Evolutionary conservation across 768 basidiomycete genomes (phyloP).

Genomic region (Leccinum disarticulatum): DNA sequence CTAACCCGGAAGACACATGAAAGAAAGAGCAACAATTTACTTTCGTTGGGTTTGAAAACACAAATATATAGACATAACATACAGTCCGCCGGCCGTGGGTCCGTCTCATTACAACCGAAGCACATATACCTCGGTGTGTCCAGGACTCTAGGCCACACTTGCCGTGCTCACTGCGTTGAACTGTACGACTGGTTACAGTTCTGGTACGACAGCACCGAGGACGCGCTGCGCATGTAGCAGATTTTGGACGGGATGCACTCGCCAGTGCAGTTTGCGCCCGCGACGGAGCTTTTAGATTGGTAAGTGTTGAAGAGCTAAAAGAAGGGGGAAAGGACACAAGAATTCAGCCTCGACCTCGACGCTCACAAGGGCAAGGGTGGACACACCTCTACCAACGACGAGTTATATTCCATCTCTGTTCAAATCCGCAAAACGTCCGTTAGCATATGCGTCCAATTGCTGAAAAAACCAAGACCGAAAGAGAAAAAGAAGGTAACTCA

Average conservation of each 20-base stretch:
- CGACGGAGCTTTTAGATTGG: constrained; percentile 67
- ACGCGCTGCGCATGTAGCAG: constrained; percentile 73
- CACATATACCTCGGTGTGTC: not conserved
- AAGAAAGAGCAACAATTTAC: not conserved
- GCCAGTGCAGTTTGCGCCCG: constrained; percentile 51
- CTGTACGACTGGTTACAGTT: constrained; percentile 66
- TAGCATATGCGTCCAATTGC: not conserved
- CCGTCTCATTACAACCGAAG: not conserved
- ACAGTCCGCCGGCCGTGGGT: not conserved
- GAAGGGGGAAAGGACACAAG: not conserved
- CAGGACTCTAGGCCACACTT: not conserved
- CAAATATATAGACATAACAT: not conserved
- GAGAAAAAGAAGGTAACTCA: constrained; percentile 23
- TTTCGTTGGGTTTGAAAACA: not conserved
- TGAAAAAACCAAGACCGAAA: not conserved
- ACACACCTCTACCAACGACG: constrained; percentile 25
- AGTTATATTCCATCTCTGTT: constrained; percentile 25
- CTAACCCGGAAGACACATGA: not conserved
- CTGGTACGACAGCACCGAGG: constrained; percentile 52
- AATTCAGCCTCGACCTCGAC: not conserved
- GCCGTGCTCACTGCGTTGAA: constrained; percentile 42
- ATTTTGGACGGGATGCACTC: constrained; percentile 60
- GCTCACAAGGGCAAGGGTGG: not conserved
- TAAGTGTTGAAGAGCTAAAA: constrained; percentile 58
- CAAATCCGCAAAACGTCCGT: not conserved